Conservation (phyloP, 345 rosid genomes). For the Melaleuca alternifolia region DNA sequence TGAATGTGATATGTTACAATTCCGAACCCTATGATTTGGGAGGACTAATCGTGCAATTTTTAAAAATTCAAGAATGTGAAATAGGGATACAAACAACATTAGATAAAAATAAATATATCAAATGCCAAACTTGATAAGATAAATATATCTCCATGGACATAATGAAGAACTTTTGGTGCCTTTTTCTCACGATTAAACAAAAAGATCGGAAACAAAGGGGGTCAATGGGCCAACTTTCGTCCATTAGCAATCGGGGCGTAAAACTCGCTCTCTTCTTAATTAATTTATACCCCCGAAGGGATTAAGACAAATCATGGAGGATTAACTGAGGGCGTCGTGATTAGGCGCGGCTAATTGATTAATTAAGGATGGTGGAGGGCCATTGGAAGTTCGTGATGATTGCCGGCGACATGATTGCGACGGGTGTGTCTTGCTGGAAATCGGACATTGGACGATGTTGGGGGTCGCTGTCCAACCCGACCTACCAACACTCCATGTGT, state of each 20-base stretch:
- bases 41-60: neutral
- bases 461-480: neutral
- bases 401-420: neutral
- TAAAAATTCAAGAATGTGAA: neutral
- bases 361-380: neutral
- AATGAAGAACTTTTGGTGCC: accelerated
- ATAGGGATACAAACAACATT: neutral
- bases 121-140: no score
- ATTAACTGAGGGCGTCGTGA: neutral
- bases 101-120: neutral
- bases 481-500: conserved; percentile 2
- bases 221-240: accelerated
- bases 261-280: neutral
- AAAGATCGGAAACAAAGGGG: neutral
- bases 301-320: neutral
- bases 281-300: neutral
- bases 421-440: neutral
- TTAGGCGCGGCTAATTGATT: neutral
- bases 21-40: neutral
- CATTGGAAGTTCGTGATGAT: neutral
- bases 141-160: no score
- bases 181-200: neutral
- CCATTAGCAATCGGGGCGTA: neutral
- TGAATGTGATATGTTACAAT: no score
- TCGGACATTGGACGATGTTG: neutral